Conservation (phyloP, 192 early-diverging fungal genomes). For the Piromyces sp. region DNA sequence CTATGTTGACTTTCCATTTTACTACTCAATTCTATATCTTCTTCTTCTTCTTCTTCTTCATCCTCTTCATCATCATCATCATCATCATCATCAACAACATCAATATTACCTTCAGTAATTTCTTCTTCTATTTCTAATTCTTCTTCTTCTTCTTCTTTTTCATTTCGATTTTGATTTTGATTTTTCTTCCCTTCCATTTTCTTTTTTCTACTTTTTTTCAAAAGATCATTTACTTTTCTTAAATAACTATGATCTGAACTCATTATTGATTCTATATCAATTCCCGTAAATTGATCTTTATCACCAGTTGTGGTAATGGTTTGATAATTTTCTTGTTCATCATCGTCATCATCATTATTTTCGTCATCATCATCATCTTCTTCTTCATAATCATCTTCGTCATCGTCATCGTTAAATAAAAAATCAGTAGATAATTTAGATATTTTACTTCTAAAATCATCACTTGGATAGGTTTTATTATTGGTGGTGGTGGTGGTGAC, state of each 20-base stretch:
- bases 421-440: neutral
- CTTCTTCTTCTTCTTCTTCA: neutral
- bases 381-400: neutral
- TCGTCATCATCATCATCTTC: neutral
- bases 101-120: neutral
- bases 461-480: neutral
- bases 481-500: no score
- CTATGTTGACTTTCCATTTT: neutral
- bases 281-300: neutral
- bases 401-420: neutral
- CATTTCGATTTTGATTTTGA: neutral
- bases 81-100: neutral
- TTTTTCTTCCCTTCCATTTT: neutral
- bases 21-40: neutral
- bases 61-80: neutral
- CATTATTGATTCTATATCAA: neutral
- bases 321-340: neutral
- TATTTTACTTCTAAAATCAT: neutral
- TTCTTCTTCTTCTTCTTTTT: neutral
- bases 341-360: neutral
- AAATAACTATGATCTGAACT: neutral
- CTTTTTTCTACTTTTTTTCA: neutral
- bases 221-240: neutral
- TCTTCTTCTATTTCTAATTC: neutral
- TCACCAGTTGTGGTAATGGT: neutral